Base-by-base conservation (phyloP, 2,329 filamentous ascomycete genomes). In the Dactylellina leptospora region DNA sequence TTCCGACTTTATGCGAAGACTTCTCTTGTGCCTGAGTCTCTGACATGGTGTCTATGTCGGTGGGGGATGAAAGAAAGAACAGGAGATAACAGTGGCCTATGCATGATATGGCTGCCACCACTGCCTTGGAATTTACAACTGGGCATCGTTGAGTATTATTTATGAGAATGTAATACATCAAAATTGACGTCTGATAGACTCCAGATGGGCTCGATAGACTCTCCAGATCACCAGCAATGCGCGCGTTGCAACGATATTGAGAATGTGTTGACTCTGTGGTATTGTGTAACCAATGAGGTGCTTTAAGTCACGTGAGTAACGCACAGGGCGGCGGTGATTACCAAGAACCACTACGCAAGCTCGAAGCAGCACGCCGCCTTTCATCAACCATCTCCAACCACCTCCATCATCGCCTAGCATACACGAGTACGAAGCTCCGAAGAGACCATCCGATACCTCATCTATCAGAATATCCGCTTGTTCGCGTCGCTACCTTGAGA, bases 331-430 rank as follows among this genome's bases (percentile, higher is more conserved):
- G 2, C n/a, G 44, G 28, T 38, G 48, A 59, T 58, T 30, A 72
- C 59, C 59, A 64, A 59, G 33, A 50, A 38, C 25, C 51, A 25
- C 48, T 59, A 72, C 68, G 68, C 68, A 72, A 72, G 68, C 68
- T 64, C 16, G 30, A 30, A 53, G 47, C 22, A 40, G 33, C 36
- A 59, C 45, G 36, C n/a, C 30, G 25, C 13, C 23, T 40, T 40
- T 18, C 44, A 25, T 20, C 28, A 33, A 44, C 59, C 45, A 23
- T 33, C 51, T 54, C 59, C 45, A 53, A 28, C 53, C 27, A 50
- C 45, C 53, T 55, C 51, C 38, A 51, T 48, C 45, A 48, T 23
- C 45, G 28, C 18, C 23, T 40, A 10, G 13, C 36, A 16, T 4
- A 11, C 36, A 9, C 25, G 11, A 9, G 8, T 18, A 18, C 33